Conservation (phyloP, 2,329 filamentous ascomycete species). For the Venturia effusa region DNA sequence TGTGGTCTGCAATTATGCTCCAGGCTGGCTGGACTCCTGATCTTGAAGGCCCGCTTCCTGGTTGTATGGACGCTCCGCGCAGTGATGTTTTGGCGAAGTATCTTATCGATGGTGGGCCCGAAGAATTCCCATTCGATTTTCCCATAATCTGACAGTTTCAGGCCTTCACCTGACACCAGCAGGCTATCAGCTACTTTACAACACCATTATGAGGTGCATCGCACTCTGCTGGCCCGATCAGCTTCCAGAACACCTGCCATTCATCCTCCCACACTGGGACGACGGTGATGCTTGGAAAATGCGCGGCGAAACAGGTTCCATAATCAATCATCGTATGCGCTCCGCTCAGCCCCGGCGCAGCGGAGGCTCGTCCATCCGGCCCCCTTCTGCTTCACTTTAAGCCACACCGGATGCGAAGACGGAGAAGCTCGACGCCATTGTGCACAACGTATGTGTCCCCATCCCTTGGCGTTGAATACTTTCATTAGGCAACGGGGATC, state of each 20-base stretch:
- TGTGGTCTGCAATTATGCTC: constrained; percentile 70
- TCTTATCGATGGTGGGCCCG: constrained; percentile 43
- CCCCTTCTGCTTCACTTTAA: not conserved
- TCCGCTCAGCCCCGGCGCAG: not conserved
- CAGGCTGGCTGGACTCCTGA: constrained; percentile 40
- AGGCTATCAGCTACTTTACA: constrained; percentile 11
- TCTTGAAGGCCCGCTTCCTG: constrained; percentile 37
- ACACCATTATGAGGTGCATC: constrained; percentile 38
- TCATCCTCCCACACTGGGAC: constrained; percentile 45
- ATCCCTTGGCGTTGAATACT: not conserved
- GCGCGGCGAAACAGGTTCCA: constrained; percentile 6
- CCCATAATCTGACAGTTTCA: not conserved
- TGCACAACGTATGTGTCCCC: not conserved
- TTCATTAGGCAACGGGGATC: not conserved
- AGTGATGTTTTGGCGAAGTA: constrained; percentile 44
- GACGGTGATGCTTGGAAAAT: constrained; percentile 25
- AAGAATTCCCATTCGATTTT: not conserved
- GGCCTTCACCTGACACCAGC: not conserved
- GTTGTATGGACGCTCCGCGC: constrained; percentile 46
- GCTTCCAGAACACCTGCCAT: constrained; percentile 38
- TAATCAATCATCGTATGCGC: constrained; percentile 7
- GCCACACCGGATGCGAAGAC: not conserved
- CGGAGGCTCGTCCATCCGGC: not conserved
- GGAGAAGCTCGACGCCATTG: too few species aligned
- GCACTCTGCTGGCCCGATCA: constrained; percentile 43